Percentiles rank a stretch among this genome's conserved stretches.
Evolutionary conservation across 768 basidiomycete genomes (phyloP).

Genomic region (Boletus pseudopeckii): DNA sequence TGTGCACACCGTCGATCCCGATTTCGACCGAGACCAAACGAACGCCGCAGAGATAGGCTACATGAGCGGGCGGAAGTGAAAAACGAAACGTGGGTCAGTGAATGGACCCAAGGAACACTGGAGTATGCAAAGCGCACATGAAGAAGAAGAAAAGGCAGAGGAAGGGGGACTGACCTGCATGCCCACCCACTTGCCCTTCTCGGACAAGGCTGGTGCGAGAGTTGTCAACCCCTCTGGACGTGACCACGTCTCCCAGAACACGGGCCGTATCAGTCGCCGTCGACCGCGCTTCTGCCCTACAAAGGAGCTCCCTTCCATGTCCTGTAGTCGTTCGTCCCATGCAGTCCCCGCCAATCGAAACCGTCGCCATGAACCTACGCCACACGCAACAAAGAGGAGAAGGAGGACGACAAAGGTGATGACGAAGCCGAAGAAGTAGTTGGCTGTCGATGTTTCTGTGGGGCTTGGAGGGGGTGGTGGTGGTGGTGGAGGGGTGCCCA

Average conservation of each 20-base stretch:
- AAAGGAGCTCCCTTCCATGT: slow-evolving; percentile 9
- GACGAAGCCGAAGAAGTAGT: slow-evolving; percentile 34
- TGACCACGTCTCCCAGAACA: slow-evolving; percentile 22
- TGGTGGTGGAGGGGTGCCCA: background rate
- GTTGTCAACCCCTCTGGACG: background rate
- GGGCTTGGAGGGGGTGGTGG: background rate
- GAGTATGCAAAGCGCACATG: background rate
- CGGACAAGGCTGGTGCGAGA: background rate
- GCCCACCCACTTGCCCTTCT: slow-evolving; percentile 9
- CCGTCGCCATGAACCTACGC: slow-evolving; percentile 45
- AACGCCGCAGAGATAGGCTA: slow-evolving; percentile 25
- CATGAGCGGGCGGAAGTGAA: no score
- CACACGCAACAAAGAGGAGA: slow-evolving; percentile 50
- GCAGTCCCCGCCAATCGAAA: slow-evolving; percentile 17
- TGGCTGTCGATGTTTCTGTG: slow-evolving; percentile 9
- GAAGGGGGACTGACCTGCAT: slow-evolving; percentile 21
- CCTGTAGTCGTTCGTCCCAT: slow-evolving; percentile 21
- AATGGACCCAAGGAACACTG: background rate
- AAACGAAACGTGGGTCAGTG: background rate
- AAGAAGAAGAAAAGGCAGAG: background rate
- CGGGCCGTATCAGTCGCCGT: slow-evolving; percentile 17
- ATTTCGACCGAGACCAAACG: slow-evolving; percentile 16
- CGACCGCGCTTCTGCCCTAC: slow-evolving; percentile 11
- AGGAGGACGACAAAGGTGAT: slow-evolving; percentile 35
- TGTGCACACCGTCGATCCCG: background rate